Base-by-base conservation (phyloP, 257 asterid genomes). In the Ballota nigra region DNA sequence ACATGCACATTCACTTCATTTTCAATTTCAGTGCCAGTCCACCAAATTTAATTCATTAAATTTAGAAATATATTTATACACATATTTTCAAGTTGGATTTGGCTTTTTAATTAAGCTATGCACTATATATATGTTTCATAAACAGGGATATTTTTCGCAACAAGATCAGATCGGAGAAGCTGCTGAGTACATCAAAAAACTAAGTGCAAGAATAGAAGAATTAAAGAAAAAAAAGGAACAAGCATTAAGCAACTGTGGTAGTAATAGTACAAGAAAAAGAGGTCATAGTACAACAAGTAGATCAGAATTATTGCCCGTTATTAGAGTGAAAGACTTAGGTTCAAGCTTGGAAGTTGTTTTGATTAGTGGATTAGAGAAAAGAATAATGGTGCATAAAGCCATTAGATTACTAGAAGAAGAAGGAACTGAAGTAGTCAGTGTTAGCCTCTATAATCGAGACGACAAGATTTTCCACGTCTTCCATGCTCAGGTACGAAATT, bases 381-480 rank as follows among this genome's bases (percentile, higher is more conserved):
- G 66, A 3, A 22, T 77, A 62, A 65, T n/a, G 9, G 0, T 84
- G 57, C 53, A 36, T 41, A 31, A 80, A 72, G 67, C 72, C 20
- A 55, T 79, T 10, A 49, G 24, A 20, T 61, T 82, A 8, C 26
- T 84, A 0, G 77, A 77, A 74, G 82, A 77, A 43, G 86, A 62
- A 79, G 86, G 89, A 55, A 79, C 79, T 70, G 86, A 84, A 69
- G 86, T 84, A 2, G 52, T 72, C 5, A 56, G 20, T 2, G 70
- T 58, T 7, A 69, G 31, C 68, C 23, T 60, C 29, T 75, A 80
- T 4, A 38, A 41, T 1, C 5, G n/a, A 4, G 75, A 36, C 12
- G 18, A 60, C 57, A 72, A 66, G 38, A 52, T 69, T 65, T 65
- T 36, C 71, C 78, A 77, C 63, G 74, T 72, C 0, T n/a, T 84